These are phyloP conservation scores for Naganishia vaughanmartiniae DNA, from an alignment of 768 basidiomycete genomes.

Conservation along the genomic window DNA sequence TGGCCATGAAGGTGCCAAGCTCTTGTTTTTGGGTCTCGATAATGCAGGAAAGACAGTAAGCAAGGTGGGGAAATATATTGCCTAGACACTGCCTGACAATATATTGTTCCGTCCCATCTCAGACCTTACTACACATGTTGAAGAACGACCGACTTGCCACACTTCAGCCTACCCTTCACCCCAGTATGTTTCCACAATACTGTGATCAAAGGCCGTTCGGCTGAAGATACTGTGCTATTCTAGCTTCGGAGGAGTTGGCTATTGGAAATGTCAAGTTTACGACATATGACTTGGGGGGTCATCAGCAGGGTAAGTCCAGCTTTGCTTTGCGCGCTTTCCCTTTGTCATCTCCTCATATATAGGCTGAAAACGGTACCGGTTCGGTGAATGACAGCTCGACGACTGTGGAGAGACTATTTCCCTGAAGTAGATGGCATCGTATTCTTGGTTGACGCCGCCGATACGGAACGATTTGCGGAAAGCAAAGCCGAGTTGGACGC, in stretches of 20 bases:
- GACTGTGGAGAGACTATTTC: constrained; percentile 99
- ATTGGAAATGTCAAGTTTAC: constrained; percentile 99
- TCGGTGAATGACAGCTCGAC: constrained; percentile 64
- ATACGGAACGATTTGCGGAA: constrained; percentile 93
- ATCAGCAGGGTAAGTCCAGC: constrained; percentile 72
- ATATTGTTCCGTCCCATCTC: neutral
- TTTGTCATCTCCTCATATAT: neutral
- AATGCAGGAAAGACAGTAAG: constrained; percentile 98
- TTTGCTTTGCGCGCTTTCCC: neutral
- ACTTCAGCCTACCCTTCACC: constrained; percentile 95
- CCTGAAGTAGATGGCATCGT: constrained; percentile 98
- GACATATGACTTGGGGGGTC: constrained; percentile 96
- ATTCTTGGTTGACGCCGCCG: constrained; percentile 95
- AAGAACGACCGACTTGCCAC: constrained; percentile 98
- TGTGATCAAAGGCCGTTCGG: no score
- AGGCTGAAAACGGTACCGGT: neutral
- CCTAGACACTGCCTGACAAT: neutral
- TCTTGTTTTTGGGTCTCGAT: constrained; percentile 96
- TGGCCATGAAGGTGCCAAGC: constrained; percentile 74
- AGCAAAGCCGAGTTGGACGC: constrained; percentile 97
- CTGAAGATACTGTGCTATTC: neutral
- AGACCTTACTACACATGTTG: constrained; percentile 98
- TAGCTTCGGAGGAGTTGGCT: constrained; percentile 96
- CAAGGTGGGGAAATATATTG: neutral
- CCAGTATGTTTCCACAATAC: constrained; percentile 63